Conservation (phyloP, 2,329 filamentous ascomycete genomes). For the Chaetomiaceae sp. region DNA sequence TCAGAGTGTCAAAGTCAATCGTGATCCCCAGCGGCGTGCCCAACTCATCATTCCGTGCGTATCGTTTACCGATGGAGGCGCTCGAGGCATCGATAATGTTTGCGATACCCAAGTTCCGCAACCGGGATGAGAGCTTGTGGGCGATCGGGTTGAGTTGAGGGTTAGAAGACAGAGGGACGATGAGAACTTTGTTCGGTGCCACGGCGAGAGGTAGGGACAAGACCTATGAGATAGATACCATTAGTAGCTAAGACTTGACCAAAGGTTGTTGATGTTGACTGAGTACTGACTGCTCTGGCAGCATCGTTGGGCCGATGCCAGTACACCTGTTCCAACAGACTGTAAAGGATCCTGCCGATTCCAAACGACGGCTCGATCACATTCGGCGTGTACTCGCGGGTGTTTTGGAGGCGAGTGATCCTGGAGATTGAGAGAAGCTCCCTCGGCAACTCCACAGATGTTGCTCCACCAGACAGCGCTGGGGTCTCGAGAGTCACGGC, state of each 20-base stretch:
- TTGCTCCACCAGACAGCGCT: constrained; percentile 17
- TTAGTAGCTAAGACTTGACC: too few relatives aligned
- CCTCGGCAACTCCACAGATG: constrained; percentile 5
- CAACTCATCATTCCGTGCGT: constrained; percentile 84
- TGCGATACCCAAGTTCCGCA: constrained; percentile 64
- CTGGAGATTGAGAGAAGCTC: constrained; percentile 20
- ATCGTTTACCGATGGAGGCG: constrained; percentile 71
- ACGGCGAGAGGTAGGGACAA: constrained; percentile 51
- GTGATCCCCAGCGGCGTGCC: constrained; percentile 87
- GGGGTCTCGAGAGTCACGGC: constrained; percentile 13
- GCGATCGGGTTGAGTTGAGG: constrained; percentile 58
- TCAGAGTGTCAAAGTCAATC: constrained; percentile 87
- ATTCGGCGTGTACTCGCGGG: constrained; percentile 66
- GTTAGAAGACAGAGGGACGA: constrained; percentile 77
- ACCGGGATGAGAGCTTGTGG: constrained; percentile 37
- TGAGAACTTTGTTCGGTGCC: constrained; percentile 81
- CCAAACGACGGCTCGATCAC: constrained; percentile 75
- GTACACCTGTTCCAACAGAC: constrained; percentile 67
- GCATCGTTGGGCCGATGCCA: constrained; percentile 62
- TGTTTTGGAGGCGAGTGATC: constrained; percentile 49
- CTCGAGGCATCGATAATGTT: constrained; percentile 80
- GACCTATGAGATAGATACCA: too few relatives aligned
- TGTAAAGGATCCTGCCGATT: constrained; percentile 70
- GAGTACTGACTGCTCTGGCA: constrained; percentile 55
- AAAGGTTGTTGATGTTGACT: background rate